Percentiles rank a stretch among this genome's conserved stretches.
Conservation (phyloP, 2,329 filamentous ascomycete species). For the Stemphylium beticola region DNA sequence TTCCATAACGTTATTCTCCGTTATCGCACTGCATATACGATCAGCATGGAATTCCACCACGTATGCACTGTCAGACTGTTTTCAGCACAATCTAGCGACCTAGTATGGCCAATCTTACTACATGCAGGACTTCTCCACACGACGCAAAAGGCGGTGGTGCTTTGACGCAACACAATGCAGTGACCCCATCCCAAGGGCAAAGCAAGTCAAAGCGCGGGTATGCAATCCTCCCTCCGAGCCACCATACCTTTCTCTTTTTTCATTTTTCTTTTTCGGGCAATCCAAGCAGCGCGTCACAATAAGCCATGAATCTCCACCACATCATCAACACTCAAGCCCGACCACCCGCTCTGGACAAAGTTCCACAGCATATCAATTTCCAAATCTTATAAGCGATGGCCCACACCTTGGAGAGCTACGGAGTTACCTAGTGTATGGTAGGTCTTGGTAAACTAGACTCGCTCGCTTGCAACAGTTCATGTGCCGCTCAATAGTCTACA, state of each 20-base stretch:
- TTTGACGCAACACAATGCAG: background rate
- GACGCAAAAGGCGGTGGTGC: background rate
- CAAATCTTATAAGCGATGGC: slow-evolving; percentile 1
- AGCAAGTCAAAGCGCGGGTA: background rate
- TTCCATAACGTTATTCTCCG: background rate
- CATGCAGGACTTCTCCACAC: background rate
- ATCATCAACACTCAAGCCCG: background rate
- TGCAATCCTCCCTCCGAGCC: background rate
- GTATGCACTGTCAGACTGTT: slow-evolving; percentile 5
- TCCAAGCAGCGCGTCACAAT: background rate
- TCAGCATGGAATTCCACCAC: slow-evolving; percentile 1
- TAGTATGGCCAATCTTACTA: background rate
- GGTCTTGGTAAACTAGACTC: background rate
- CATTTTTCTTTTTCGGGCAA: background rate
- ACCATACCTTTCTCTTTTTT: background rate
- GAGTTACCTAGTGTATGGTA: no score
- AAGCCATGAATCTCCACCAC: background rate
- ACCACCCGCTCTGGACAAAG: background rate
- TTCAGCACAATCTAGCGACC: background rate
- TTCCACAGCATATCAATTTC: background rate
- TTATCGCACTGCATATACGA: slow-evolving; percentile 3
- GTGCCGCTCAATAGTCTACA: background rate
- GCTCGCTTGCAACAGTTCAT: slow-evolving; percentile 1
- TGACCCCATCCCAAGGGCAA: background rate
- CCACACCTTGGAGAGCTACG: no score